Conservation (phyloP, 1,284 basidiomycete species). For the Leccinum subrobustum region DNA sequence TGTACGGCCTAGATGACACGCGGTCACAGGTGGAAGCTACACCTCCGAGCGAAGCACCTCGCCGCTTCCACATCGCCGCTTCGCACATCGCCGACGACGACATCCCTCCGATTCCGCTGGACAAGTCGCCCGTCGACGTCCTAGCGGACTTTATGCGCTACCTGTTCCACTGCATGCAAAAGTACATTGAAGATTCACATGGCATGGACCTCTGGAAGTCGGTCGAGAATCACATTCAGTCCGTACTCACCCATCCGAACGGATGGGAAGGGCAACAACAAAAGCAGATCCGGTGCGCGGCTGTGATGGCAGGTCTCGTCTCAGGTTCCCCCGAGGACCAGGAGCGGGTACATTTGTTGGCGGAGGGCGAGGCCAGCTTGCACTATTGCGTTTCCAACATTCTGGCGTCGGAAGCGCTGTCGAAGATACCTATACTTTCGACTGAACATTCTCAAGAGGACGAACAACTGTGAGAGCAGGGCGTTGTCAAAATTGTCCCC, state of each 20-base stretch:
- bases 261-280: constrained; percentile 47
- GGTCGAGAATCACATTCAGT: constrained; percentile 34
- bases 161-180: constrained; percentile 42
- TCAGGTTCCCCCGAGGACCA: constrained; percentile 29
- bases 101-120: constrained; percentile 45
- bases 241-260: constrained; percentile 43
- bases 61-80: constrained; percentile 26
- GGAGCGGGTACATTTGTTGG: constrained; percentile 42
- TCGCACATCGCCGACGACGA: constrained; percentile 27
- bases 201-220: constrained; percentile 41
- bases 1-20: not conserved
- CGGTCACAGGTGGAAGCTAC: constrained; percentile 55
- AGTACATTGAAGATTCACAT: constrained; percentile 50
- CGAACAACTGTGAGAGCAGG: constrained; percentile 29
- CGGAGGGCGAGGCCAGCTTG: constrained; percentile 51
- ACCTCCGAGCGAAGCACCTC: constrained; percentile 44
- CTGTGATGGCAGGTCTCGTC: constrained; percentile 34
- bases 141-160: constrained; percentile 55
- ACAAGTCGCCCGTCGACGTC: constrained; percentile 46
- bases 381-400: constrained; percentile 45
- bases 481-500: constrained; percentile 40
- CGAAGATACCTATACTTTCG: constrained; percentile 29
- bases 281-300: constrained; percentile 39
- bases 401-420: constrained; percentile 33
- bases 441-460: constrained; percentile 19